phyloP scores from a whole-genome alignment of 78 protist genomes.

The Dictyostelium intermedium region DNA sequence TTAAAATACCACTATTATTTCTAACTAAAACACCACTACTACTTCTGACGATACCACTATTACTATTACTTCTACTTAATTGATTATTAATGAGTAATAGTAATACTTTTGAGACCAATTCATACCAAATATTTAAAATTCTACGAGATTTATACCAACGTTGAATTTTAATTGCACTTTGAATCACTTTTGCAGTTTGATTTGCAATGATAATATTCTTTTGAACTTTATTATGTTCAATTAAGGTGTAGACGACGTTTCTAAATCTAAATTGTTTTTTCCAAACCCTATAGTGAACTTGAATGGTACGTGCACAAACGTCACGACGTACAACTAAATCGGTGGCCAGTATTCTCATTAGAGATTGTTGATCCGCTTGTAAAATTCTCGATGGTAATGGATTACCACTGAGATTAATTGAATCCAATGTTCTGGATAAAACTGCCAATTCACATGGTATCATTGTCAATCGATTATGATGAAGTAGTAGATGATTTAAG shows the following conservation, averaged over 20 bases:
- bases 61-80: not conserved
- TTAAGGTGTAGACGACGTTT: not conserved
- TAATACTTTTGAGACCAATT: conserved; percentile 17
- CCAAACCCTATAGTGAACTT: conserved; percentile 50
- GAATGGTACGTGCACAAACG: conserved; percentile 42
- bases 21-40: not conserved
- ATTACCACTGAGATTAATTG: conserved; percentile 43
- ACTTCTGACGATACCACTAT: not conserved
- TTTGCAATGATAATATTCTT: not conserved
- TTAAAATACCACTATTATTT: not conserved
- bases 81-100: not conserved
- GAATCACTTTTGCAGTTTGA: not conserved
- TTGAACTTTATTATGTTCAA: not conserved
- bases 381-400: conserved; percentile 10
- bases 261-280: conserved; percentile 39
- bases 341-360: not conserved
- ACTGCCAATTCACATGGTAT: conserved; percentile 38
- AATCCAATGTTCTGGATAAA: not conserved
- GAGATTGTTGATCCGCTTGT: not conserved
- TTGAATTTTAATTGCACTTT: conserved; percentile 38
- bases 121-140: conserved; percentile 5
- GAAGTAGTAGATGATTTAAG: conserved; percentile 41
- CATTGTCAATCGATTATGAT: conserved; percentile 15
- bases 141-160: conserved; percentile 23
- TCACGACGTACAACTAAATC: conserved; percentile 20